Conservation (phyloP, 2,329 filamentous ascomycete genomes). For the Xylogone sp. region DNA sequence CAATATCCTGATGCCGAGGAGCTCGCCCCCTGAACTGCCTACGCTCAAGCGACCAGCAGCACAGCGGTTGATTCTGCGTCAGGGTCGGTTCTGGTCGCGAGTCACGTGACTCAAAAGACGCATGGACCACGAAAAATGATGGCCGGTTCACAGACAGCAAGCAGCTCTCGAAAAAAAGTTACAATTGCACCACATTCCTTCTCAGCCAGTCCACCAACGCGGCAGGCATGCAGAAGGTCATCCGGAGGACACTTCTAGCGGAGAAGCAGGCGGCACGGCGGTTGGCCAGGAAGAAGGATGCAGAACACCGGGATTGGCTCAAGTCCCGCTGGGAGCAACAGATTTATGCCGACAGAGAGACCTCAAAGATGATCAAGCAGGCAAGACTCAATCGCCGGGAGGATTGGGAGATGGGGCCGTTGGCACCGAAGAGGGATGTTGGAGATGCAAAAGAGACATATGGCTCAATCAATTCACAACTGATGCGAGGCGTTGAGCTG, state of each 20-base stretch:
- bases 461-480: slow-evolving; percentile 46
- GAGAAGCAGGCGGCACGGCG: slow-evolving; percentile 58
- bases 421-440: slow-evolving; percentile 74
- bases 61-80: too few relatives aligned
- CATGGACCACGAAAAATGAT: not conserved
- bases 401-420: slow-evolving; percentile 73
- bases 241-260: slow-evolving; percentile 62
- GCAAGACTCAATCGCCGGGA: slow-evolving; percentile 61
- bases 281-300: slow-evolving; percentile 30
- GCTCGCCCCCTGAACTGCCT: too few relatives aligned
- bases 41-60: too few relatives aligned
- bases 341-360: slow-evolving; percentile 20
- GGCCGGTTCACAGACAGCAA: not conserved
- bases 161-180: not conserved
- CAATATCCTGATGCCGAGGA: too few relatives aligned
- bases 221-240: slow-evolving; percentile 64
- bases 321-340: slow-evolving; percentile 16
- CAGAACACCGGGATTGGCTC: slow-evolving; percentile 20
- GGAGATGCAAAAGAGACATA: slow-evolving; percentile 54
- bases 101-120: not conserved
- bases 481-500: slow-evolving; percentile 25
- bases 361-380: slow-evolving; percentile 33
- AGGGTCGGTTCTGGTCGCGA: too few relatives aligned
- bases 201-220: slow-evolving; percentile 4
- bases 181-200: not conserved